Evolutionary conservation across 2,329 filamentous ascomycete species (phyloP).

Genomic region (Fusarium succisae): DNA sequence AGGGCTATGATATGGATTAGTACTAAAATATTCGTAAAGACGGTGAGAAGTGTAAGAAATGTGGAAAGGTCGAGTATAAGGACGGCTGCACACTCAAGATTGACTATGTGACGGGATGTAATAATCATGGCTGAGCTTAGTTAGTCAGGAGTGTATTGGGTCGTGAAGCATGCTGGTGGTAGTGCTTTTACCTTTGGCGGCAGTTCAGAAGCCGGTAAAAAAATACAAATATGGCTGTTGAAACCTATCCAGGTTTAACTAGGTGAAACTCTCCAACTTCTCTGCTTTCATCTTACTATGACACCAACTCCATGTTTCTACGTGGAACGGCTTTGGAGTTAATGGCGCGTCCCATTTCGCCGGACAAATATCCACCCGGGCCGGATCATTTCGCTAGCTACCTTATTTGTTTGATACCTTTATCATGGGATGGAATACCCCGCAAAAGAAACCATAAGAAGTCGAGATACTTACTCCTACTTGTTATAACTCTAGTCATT

Average conservation of each 20-base stretch:
- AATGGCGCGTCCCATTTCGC: not conserved
- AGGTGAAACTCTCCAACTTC: fast-evolving
- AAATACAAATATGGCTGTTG: no score
- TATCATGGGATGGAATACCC: not conserved
- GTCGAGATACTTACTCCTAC: not conserved
- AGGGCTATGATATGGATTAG: not conserved
- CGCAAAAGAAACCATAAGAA: no score
- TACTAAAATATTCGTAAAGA: not conserved
- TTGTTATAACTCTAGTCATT: not conserved
- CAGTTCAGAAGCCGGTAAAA: fast-evolving
- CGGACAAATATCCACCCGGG: not conserved
- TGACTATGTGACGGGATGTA: not conserved
- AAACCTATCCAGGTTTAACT: no score
- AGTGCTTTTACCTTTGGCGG: no score
- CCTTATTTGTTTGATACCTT: no score
- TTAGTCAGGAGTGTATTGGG: no score
- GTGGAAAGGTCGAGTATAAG: not conserved
- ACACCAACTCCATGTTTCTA: no score
- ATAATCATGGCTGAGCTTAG: not conserved
- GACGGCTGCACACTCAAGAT: not conserved
- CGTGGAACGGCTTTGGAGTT: no score
- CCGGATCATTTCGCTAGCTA: fast-evolving
- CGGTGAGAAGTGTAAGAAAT: not conserved
- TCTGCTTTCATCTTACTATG: no score
- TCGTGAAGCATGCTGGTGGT: not conserved